phyloP scores from a whole-genome alignment of 768 basidiomycete genomes.

The Collybiopsis luxurians region DNA sequence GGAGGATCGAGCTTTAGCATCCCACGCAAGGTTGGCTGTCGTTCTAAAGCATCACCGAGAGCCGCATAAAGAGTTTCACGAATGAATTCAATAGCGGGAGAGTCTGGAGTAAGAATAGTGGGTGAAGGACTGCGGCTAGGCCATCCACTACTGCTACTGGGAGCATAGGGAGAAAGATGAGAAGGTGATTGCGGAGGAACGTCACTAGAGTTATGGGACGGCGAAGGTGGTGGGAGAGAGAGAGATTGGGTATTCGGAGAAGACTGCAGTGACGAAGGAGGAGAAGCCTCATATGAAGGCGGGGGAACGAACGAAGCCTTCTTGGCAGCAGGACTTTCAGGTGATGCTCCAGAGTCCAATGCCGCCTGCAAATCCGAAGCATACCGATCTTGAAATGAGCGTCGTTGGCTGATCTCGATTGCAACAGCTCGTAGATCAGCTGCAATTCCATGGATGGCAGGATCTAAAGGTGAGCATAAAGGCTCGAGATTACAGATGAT shows the following conservation, averaged over 20 bases:
- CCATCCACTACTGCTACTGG: constrained; percentile 6
- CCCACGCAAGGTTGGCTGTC: constrained; percentile 47
- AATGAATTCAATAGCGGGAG: constrained; percentile 72
- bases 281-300: constrained; percentile 52
- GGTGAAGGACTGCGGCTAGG: constrained; percentile 30
- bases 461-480: constrained; percentile 37
- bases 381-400: constrained; percentile 82
- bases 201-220: constrained; percentile 10
- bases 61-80: constrained; percentile 87
- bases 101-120: constrained; percentile 42
- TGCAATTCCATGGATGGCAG: constrained; percentile 56
- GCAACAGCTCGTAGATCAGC: constrained; percentile 83
- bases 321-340: constrained; percentile 28
- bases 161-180: constrained; percentile 23
- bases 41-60: constrained; percentile 65
- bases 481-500: constrained; percentile 67
- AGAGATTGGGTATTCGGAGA: constrained; percentile 17
- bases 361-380: constrained; percentile 75
- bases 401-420: constrained; percentile 81
- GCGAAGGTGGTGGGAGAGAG: constrained; percentile 18
- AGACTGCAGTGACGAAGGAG: constrained; percentile 18
- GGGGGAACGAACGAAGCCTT: constrained; percentile 72
- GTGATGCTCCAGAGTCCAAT: constrained; percentile 55
- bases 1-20: constrained; percentile 63
- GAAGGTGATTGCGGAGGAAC: constrained; percentile 24